Percentiles rank a stretch among this genome's conserved stretches.
Conservation (phyloP, 345 rosid species). For the Syzygium grande region DNA sequence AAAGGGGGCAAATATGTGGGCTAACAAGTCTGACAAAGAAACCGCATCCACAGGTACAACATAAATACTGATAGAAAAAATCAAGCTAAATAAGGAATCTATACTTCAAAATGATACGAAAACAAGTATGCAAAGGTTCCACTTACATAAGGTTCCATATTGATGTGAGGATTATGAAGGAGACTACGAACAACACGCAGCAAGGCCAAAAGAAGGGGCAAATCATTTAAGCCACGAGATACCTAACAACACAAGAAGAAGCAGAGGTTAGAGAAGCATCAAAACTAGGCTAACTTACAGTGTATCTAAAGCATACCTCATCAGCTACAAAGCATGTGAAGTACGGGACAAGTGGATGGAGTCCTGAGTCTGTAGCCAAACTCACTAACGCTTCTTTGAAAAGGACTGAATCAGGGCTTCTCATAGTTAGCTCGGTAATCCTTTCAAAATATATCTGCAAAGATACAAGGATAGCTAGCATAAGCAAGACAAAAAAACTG, state of each 20-base stretch:
- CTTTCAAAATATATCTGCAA: slow-evolving; percentile 89
- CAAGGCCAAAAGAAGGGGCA: slow-evolving; percentile 72
- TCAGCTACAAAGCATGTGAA: slow-evolving; percentile 86
- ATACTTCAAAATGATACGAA: background rate
- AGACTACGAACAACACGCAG: slow-evolving; percentile 89
- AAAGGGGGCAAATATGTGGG: background rate
- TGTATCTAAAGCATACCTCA: slow-evolving; percentile 46
- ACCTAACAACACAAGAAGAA: slow-evolving; percentile 44
- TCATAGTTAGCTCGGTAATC: slow-evolving; percentile 80
- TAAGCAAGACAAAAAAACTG: background rate
- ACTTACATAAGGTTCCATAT: slow-evolving; percentile 94
- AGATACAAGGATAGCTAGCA: background rate
- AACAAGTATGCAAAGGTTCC: background rate
- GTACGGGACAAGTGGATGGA: slow-evolving; percentile 97
- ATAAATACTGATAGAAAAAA: background rate
- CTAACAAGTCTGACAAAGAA: background rate
- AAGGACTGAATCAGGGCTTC: slow-evolving; percentile 62
- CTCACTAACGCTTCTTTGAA: slow-evolving; percentile 91
- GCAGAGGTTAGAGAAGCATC: background rate
- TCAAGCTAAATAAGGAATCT: background rate
- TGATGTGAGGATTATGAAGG: slow-evolving; percentile 83
- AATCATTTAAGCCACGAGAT: slow-evolving; percentile 81
- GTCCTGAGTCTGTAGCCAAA: slow-evolving; percentile 92
- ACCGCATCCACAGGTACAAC: background rate
- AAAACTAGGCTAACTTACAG: background rate